A percentile compares a stretch with the other conserved stretches of the same genome.
Evolutionary conservation across 164 flowering plant species (phyloP).

Genomic region (Berberis vulgaris): DNA sequence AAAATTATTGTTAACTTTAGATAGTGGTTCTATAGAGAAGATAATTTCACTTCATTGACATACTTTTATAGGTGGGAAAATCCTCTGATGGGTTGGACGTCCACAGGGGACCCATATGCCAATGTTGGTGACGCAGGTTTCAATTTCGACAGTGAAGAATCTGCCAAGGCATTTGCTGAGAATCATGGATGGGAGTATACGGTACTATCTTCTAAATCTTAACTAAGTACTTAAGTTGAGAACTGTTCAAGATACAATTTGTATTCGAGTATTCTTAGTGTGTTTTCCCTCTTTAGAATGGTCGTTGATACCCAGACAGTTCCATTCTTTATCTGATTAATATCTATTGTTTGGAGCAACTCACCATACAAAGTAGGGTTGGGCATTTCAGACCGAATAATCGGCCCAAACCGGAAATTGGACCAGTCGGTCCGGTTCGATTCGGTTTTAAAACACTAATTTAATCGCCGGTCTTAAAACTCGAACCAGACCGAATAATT

Average conservation of each 20-base stretch:
- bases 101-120: slow-evolving; percentile 98
- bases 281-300: too few species aligned
- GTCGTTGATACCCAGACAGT: too few species aligned
- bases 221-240: not conserved
- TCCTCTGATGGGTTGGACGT: slow-evolving; percentile 99
- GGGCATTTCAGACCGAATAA: too few species aligned
- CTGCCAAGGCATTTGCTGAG: slow-evolving; percentile 77
- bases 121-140: slow-evolving; percentile 88
- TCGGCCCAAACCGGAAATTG: too few species aligned
- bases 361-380: too few species aligned
- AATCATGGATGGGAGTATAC: slow-evolving; percentile 91
- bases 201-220: slow-evolving; percentile 29
- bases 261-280: too few species aligned
- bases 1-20: not conserved
- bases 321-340: too few species aligned
- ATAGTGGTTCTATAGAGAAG: not conserved
- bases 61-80: slow-evolving; percentile 78
- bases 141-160: slow-evolving; percentile 72
- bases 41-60: not conserved
- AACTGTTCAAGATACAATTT: not conserved
- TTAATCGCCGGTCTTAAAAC: too few species aligned
- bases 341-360: too few species aligned
- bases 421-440: too few species aligned
- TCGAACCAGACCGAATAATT: too few species aligned
- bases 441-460: too few species aligned